Evolutionary conservation across 306 rosid species (phyloP), one percentile per base, ranked within the genome.

Genomic region (Elaeagnus macrophylla): DNA sequence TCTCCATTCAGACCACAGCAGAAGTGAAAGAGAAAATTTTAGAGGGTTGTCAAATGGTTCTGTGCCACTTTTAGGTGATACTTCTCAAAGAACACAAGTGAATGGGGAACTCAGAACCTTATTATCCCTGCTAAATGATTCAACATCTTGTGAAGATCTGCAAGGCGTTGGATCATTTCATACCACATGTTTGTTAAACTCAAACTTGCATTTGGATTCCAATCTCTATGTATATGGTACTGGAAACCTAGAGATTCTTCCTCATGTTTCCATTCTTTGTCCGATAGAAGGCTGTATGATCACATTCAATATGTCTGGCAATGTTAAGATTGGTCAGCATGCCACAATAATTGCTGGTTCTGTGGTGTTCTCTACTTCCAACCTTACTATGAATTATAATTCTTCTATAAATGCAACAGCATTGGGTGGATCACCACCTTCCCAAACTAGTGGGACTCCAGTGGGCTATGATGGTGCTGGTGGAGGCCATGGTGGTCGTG

Each of bases 401-500:
- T 86, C 97, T 37, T 82, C 74, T 39, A 62, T 91, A 68, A 79
- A 86, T 69, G 68, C 97, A 19, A 82, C 97, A 51, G 72, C 95
- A 40, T 79, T 82, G 72, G 97, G 97, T 65, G 97, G 97, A 56
- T 13, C 71, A 53, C 96, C 97, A 1, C 97, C 97, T 70, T 71
- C 97, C 56, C 97, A 86, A 84, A 86, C 97, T 51, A 91, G 97
- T 67, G 97, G 97, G 57, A 86, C 97, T 46, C 97, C 97, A 25
- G 71, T 84, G 72, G 85, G 91, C 48, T 55, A 67, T 76, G 95
- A 80, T 49, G 95, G 95, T 75, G 83, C 95, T 57, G 97, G 97
- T 66, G 97, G 97, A 73, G 97, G 97, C 59, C 95, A 91, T 60
- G 97, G 97, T 67, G 97, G 97, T 42, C 86, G 97, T 37, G 97